Evolutionary conservation across 2,329 filamentous ascomycete species (phyloP).

Genomic region (Triangularia setosa): DNA sequence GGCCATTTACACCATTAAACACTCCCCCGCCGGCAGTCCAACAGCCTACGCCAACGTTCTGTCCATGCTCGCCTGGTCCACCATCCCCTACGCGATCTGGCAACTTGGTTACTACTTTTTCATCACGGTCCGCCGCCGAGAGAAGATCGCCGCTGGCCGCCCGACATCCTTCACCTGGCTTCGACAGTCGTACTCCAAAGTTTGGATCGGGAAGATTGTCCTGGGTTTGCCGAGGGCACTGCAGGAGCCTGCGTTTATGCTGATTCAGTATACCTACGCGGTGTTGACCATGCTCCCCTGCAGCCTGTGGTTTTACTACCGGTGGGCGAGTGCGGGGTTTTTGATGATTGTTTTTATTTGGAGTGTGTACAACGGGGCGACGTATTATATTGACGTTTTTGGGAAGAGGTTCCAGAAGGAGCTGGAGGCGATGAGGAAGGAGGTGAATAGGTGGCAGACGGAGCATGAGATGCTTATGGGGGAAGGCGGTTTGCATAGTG

Average conservation of each 20-base stretch:
- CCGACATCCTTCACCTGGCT: conserved; percentile 98
- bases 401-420: conserved; percentile 96
- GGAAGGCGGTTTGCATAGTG: not conserved
- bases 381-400: conserved; percentile 97
- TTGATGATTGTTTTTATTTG: conserved; percentile 81
- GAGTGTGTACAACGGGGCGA: conserved; percentile 96
- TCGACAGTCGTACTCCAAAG: conserved; percentile 82
- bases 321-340: conserved; percentile 73
- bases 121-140: conserved; percentile 89
- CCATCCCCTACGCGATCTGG: conserved; percentile 88
- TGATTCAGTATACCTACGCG: conserved; percentile 90
- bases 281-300: conserved; percentile 91
- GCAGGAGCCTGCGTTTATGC: conserved; percentile 91
- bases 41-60: conserved; percentile 72
- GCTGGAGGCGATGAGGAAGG: conserved; percentile 79
- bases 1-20: conserved; percentile 78
- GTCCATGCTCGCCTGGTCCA: conserved; percentile 92
- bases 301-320: conserved; percentile 89
- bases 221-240: conserved; percentile 68
- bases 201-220: conserved; percentile 82
- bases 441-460: conserved; percentile 84
- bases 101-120: conserved; percentile 90
- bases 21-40: conserved; percentile 62
- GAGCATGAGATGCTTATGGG: conserved; percentile 46
- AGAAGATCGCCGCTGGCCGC: conserved; percentile 91